Evolutionary conservation across 2,329 filamentous ascomycete species (phyloP), one percentile per base, ranked within the genome.

Genomic region (Alternaria tenuissima): DNA sequence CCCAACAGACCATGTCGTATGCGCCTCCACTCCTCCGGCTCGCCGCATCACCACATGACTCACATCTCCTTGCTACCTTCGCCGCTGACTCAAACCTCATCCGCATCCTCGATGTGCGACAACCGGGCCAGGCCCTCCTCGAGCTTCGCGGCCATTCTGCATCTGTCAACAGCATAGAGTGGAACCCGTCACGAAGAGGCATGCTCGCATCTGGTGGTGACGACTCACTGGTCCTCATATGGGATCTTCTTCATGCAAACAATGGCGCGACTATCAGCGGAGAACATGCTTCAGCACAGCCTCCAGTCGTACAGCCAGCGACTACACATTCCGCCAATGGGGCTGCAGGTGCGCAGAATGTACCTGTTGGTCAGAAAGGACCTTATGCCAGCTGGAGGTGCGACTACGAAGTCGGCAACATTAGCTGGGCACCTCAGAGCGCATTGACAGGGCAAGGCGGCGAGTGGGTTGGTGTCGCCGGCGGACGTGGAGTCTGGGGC

Each of bases 11-110:
- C 51, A 90, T 94, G 85, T 76, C 81, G 11, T 82, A 83, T 43
- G 81, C 84, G 4, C 84, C 84, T 39, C 92, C 93, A 1, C 83
- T 96, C 39, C 83, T 96, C 57, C 88, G 92, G 56, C 84, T 96
- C 30, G 92, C 93, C 43, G 95, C 94, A 12, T 98, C 94, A 1
- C 95, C 95, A 1, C 94, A 98, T 73, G 95, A 99, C 78, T 91
- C 93, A 7, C 94, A 99, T 76, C 88, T 99, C 34, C 87, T 99
- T 36, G 94, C 94, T n/a, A 99, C 95, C 0, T 98, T 99, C 78
- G 94, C 95, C 18, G 90, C 93, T 74, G 95, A 98, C 76, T 96
- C 92, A 4, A 94, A 90, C 71, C 83, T 96, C 34, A 94, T 99
- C 75, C 92, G 95, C 48, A 96, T 99, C 55, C 88, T 99, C 30